phyloP scores from a whole-genome alignment of 768 basidiomycete species.

The Naganishia kalamii region DNA sequence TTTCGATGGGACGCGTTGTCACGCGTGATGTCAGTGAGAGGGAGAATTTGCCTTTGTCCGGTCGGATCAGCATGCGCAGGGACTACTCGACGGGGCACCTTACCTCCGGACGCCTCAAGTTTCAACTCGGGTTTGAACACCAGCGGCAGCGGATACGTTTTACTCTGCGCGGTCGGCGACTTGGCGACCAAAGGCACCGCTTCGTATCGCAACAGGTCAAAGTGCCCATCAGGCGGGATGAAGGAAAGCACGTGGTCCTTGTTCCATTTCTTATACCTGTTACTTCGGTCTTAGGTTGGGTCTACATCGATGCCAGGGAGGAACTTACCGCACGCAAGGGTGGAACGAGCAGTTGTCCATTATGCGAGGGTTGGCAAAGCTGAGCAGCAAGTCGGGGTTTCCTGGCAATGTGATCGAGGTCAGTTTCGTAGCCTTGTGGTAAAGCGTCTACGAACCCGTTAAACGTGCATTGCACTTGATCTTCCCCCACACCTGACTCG shows the following conservation, averaged over 20 bases:
- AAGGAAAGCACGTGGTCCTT: slow-evolving; percentile 75
- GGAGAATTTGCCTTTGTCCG: slow-evolving; percentile 40
- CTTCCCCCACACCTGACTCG: slow-evolving; percentile 65
- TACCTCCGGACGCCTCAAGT: slow-evolving; percentile 51
- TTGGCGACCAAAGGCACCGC: slow-evolving; percentile 50
- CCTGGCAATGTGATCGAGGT: slow-evolving; percentile 50
- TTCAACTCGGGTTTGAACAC: slow-evolving; percentile 39
- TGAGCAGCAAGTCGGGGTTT: slow-evolving; percentile 77
- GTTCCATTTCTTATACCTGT: slow-evolving; percentile 70
- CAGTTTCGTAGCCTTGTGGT: too few relatives aligned
- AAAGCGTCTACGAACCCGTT: slow-evolving; percentile 55
- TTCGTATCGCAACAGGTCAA: slow-evolving; percentile 70
- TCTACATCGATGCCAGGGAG: background rate
- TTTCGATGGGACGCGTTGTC: slow-evolving; percentile 58
- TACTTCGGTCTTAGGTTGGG: slow-evolving; percentile 47
- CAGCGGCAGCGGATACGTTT: slow-evolving; percentile 25
- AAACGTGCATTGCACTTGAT: slow-evolving; percentile 71
- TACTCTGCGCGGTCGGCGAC: slow-evolving; percentile 27
- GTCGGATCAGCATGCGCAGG: slow-evolving; percentile 49
- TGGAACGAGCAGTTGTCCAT: slow-evolving; percentile 81
- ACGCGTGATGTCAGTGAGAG: slow-evolving; percentile 38
- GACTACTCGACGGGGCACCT: background rate
- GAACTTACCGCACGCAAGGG: slow-evolving; percentile 74
- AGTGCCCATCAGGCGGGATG: slow-evolving; percentile 86
- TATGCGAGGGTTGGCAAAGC: slow-evolving; percentile 66